Percentiles rank a stretch among this genome's conserved stretches.
Evolutionary conservation across 352 stramenopile species (phyloP).

Genomic region (Pythium folliculosum): DNA sequence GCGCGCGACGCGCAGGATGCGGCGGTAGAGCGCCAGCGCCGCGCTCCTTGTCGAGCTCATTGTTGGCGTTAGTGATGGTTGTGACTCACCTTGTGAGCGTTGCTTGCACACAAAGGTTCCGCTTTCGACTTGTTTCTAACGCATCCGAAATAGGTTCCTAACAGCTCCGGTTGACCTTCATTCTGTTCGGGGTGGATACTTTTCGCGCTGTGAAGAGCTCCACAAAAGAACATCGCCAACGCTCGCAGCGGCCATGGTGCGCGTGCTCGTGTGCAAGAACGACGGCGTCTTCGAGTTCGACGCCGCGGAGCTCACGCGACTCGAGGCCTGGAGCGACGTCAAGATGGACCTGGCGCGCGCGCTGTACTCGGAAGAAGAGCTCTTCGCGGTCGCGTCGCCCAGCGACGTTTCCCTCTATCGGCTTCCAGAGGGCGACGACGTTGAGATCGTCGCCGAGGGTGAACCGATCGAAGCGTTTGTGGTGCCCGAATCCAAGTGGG

Average conservation of each 20-base stretch:
- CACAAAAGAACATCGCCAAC: background rate
- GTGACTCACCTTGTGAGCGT: no score
- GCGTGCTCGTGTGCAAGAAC: slow-evolving; percentile 79
- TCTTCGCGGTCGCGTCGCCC: slow-evolving; percentile 60
- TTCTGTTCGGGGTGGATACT: slow-evolving; percentile 17
- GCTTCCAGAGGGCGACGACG: slow-evolving; percentile 48
- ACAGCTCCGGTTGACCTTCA: background rate
- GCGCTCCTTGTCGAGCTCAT: slow-evolving; percentile 26
- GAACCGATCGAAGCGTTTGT: slow-evolving; percentile 30
- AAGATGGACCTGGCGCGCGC: slow-evolving; percentile 61
- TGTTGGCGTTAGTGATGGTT: background rate
- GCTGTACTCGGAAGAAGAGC: slow-evolving; percentile 73
- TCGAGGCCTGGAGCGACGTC: slow-evolving; percentile 42
- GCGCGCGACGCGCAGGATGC: slow-evolving; percentile 67
- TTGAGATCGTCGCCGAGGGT: slow-evolving; percentile 30
- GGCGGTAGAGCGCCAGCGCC: slow-evolving; percentile 58
- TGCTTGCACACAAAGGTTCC: background rate
- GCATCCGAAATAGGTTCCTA: slow-evolving; percentile 1
- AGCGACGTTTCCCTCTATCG: slow-evolving; percentile 65
- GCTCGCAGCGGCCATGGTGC: slow-evolving; percentile 34
- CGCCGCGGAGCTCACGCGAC: slow-evolving; percentile 32
- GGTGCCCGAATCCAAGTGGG: slow-evolving; percentile 55
- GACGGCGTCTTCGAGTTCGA: slow-evolving; percentile 77
- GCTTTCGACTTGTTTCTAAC: background rate
- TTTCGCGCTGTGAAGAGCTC: slow-evolving; percentile 8